phyloP scores from a whole-genome alignment of 108 stramenopile genomes.

The Nitzschia sp. region DNA sequence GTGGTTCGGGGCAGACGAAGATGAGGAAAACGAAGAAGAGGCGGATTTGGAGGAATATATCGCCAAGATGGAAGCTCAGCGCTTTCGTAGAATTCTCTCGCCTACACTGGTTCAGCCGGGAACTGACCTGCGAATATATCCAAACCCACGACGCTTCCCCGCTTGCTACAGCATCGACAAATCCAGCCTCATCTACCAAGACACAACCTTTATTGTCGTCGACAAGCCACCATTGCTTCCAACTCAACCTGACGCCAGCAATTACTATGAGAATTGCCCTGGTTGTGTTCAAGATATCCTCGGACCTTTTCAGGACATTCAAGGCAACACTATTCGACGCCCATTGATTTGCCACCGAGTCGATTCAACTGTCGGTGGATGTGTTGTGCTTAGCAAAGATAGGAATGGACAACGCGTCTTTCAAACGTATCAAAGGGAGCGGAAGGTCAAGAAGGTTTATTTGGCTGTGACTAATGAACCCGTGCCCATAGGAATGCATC shows the following conservation, averaged over 20 bases:
- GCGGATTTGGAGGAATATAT: slow-evolving; percentile 68
- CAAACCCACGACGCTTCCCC: slow-evolving; percentile 77
- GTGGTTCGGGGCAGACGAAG: slow-evolving; percentile 48
- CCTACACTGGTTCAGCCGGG: slow-evolving; percentile 68
- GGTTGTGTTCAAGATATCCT: slow-evolving; percentile 72
- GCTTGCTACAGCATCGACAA: slow-evolving; percentile 66
- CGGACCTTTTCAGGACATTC: slow-evolving; percentile 80
- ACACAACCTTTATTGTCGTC: slow-evolving; percentile 88
- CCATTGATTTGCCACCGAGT: slow-evolving; percentile 86
- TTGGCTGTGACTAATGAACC: slow-evolving; percentile 75
- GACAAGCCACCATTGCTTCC: slow-evolving; percentile 91
- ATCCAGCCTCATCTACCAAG: slow-evolving; percentile 66
- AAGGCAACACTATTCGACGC: slow-evolving; percentile 51
- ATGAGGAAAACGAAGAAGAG: slow-evolving; percentile 31
- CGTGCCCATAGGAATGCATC: slow-evolving; percentile 86
- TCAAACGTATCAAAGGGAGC: slow-evolving; percentile 70
- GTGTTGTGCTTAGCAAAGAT: slow-evolving; percentile 88
- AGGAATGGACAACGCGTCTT: slow-evolving; percentile 84
- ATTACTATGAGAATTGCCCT: slow-evolving; percentile 85
- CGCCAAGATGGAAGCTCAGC: slow-evolving; percentile 58
- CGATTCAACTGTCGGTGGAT: slow-evolving; percentile 86
- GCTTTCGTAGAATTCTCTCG: slow-evolving; percentile 73
- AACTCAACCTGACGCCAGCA: slow-evolving; percentile 87
- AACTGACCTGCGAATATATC: slow-evolving; percentile 83
- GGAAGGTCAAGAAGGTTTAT: slow-evolving; percentile 85